Conservation (phyloP, 2,329 filamentous ascomycete species). For the Fusarium sp. region DNA sequence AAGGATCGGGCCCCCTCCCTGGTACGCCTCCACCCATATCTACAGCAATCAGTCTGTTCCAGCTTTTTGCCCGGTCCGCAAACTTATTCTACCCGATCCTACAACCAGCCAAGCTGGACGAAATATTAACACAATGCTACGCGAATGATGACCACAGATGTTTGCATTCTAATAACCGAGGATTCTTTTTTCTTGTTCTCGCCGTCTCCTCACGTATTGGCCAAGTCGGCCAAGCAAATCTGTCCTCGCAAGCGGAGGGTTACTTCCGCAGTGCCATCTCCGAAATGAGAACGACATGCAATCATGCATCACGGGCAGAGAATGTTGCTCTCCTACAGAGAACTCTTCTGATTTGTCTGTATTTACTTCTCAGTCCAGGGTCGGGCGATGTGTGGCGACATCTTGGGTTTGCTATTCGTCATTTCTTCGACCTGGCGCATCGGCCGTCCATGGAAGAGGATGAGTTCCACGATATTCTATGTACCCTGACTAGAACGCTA, state of each 20-base stretch:
- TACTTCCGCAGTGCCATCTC: neutral
- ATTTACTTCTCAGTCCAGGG: neutral
- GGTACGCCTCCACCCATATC: neutral
- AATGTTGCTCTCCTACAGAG: neutral
- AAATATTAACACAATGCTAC: neutral
- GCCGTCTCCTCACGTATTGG: neutral
- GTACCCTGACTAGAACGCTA: neutral
- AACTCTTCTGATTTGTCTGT: neutral
- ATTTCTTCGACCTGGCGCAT: neutral
- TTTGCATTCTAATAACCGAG: neutral
- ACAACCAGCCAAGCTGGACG: neutral
- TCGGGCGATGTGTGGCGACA: neutral
- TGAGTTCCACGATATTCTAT: neutral
- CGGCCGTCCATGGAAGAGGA: neutral
- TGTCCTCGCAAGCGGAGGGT: neutral
- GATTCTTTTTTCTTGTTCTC: neutral
- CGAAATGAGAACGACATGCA: neutral
- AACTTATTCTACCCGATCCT: neutral
- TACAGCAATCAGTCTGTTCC: neutral
- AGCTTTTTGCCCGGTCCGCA: neutral
- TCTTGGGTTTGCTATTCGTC: neutral
- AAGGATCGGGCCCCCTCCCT: neutral
- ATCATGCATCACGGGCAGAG: neutral
- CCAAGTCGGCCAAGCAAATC: neutral
- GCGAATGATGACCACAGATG: neutral